Evolutionary conservation across 108 stramenopile genomes (phyloP), one percentile per base, ranked within the genome.

Genomic region (Discostella pseudostelligera): DNA sequence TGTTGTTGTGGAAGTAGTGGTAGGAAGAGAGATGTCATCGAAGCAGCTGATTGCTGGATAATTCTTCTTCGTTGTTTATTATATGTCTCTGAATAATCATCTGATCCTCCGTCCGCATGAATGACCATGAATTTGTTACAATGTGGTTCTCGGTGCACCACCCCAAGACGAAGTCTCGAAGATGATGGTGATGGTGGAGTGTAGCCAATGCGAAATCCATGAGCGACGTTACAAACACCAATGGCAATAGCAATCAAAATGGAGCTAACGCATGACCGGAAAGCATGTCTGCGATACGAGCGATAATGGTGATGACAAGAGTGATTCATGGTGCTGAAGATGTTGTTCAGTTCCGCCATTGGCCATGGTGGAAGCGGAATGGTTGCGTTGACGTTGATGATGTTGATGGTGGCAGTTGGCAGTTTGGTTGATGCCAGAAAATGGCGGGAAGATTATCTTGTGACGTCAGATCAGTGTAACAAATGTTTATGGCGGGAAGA

Each of bases 11-110:
- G 39, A 6, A 4, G 28, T 43, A 50, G 0, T 50, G 49, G 10
- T 8, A 69, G 0, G 22, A 59, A 22, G 9, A 59, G 36, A 12
- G 16, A 39, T 25, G 58, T 13, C 13, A 48, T n/a, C 7, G 36
- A 28, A 8, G 59, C 17, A 22, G 49, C 9, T 19, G 35, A 40
- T 45, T 70, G 59, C 28, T 51, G 22, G 28, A 70, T 56, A 16
- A 71, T 24, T 9, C 62, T 50, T 51, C 70, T 39, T 49, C 69
- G 59, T 39, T 40, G 47, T 14, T 35, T 22, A 28, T 5, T 9
- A 37, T 39, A 8, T 43, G 59, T 12, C 9, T n/a, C 42, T 43
- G 10, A n/a, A 9, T 12, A 20, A 12, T 43, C 8, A 25, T 50
- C 6, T 50, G 1, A 3, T 25, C 32, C 32, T 32, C 32, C 32